Conservation (phyloP, 2,329 filamentous ascomycete genomes). For the Leptographium lundbergii region DNA sequence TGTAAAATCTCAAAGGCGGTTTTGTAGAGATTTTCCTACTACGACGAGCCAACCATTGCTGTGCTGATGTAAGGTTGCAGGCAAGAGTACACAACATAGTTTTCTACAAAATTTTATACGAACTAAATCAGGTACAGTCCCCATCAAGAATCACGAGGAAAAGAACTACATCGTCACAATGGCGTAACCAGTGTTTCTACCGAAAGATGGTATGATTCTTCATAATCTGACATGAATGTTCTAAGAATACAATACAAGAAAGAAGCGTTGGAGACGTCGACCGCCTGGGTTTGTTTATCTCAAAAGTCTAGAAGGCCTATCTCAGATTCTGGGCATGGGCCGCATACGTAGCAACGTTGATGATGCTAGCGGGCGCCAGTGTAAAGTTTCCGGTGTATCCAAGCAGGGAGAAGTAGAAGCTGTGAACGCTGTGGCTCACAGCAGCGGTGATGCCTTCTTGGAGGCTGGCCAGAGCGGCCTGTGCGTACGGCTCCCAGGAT, state of each 20-base stretch:
- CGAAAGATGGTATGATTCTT: neutral
- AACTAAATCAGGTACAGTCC: too few species aligned
- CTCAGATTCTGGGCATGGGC: slow-evolving; percentile 3
- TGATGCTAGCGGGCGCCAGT: slow-evolving; percentile 5
- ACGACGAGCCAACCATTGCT: too few species aligned
- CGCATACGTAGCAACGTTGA: slow-evolving; percentile 7
- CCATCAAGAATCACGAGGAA: too few species aligned
- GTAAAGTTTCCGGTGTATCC: slow-evolving; percentile 10
- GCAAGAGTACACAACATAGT: too few species aligned
- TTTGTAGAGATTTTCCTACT: too few species aligned
- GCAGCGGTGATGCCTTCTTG: slow-evolving; percentile 2
- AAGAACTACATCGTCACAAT: neutral
- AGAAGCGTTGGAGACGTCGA: neutral
- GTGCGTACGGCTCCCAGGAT: slow-evolving; percentile 4
- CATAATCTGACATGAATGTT: neutral
- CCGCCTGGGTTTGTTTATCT: neutral
- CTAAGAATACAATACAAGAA: neutral
- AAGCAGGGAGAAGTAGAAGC: slow-evolving; percentile 8
- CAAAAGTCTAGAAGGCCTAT: neutral
- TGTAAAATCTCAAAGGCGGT: too few species aligned
- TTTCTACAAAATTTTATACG: too few species aligned
- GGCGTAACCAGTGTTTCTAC: neutral
- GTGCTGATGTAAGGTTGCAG: too few species aligned
- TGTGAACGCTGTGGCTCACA: slow-evolving; percentile 8
- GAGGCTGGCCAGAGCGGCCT: slow-evolving; percentile 1